Evolutionary conservation across 805 yeast species (phyloP).

Genomic region (Metschnikowia colocasiae): DNA sequence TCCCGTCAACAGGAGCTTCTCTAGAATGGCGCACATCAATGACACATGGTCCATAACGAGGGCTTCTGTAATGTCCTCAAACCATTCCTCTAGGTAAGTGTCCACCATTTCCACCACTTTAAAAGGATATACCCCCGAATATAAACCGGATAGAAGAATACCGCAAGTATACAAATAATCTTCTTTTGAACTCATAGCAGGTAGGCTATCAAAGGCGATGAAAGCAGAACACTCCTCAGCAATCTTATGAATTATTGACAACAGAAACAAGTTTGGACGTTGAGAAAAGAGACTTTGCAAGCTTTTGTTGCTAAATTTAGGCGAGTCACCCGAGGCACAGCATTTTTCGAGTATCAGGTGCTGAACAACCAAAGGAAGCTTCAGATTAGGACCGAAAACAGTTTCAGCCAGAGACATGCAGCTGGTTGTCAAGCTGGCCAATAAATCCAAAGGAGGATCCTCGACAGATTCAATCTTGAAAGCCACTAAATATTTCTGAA

Average conservation of each 20-base stretch:
- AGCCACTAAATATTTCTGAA: neutral
- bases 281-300: neutral
- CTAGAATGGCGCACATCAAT: conserved; percentile 5
- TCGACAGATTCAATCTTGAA: neutral
- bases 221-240: conserved; percentile 2
- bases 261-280: neutral
- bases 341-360: neutral
- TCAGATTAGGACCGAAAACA: neutral
- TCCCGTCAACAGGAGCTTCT: conserved; percentile 7
- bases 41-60: neutral
- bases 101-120: conserved; percentile 1
- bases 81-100: conserved; percentile 2
- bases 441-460: neutral
- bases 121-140: neutral
- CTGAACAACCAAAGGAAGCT: neutral
- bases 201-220: conserved; percentile 4
- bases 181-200: neutral
- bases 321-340: neutral
- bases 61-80: neutral
- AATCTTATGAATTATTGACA: neutral
- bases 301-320: neutral
- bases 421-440: neutral
- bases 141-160: neutral
- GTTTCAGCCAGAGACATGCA: neutral
- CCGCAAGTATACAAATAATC: neutral